Evolutionary conservation across 2,329 filamentous ascomycete genomes (phyloP), one percentile per base, ranked within the genome.

Genomic region (Colletotrichum simmondsii): DNA sequence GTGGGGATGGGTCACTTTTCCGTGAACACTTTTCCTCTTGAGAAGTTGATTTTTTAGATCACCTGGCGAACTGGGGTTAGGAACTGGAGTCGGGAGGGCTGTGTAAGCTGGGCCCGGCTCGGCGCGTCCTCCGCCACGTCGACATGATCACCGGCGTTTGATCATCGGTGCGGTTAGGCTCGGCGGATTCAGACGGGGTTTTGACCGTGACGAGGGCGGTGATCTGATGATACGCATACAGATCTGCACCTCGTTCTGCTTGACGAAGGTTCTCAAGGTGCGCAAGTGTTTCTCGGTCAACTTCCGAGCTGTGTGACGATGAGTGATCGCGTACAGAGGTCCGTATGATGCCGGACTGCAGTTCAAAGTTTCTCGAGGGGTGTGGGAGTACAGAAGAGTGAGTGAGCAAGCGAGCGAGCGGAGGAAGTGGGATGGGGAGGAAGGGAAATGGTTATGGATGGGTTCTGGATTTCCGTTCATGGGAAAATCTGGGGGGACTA

Each of bases 401-500:
- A 62, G 8, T 10, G 42, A 49, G 42, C 42, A 19, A 16, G 19
- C 7, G 14, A 62, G 8, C 19, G 42, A n/a, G 42, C 42, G 42
- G 22, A 32, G 53, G 26, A 28, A 42, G 37, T 42, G 37, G 37
- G 37, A 42, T 19, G 19, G 24, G 19, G 7, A 12, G 56, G 24
- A 5, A 24, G 32, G 5, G n/a, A 8, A n/a, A 53, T 1, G 32
- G 52, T 49, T n/a, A 49, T 19, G 42, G 19, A n/a, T n/a, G 19
- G 49, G 30, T 64, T 57, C 53, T 69, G 54, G 60, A 65, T 32
- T 28, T 16, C 24, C 28, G 26, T 54, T 60, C 54, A 49, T 60
- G 56, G 59, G 46, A 61, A 64, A 72, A 72, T 30, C 59, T 60
- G 65, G 65, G 70, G 16, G 14, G 19, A 12, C 46, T 69, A 65